A percentile compares a stretch with the other conserved stretches of the same genome.
Conservation (phyloP, 106 monocot species). For the Phalaenopsis aphrodite region DNA sequence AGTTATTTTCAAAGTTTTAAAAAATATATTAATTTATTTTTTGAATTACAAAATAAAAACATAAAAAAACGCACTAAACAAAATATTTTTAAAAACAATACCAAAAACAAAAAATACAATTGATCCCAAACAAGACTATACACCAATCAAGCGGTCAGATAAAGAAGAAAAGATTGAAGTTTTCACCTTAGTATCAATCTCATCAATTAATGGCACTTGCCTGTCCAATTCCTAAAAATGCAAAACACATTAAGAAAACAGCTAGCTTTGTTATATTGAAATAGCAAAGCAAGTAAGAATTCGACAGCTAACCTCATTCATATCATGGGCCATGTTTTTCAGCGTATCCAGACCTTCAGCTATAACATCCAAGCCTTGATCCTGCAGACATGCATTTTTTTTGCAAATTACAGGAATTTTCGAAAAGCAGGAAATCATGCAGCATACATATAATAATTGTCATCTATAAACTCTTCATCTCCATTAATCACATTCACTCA, state of each 20-base stretch:
- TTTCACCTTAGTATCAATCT: slow-evolving; percentile 63
- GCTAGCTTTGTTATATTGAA: background rate
- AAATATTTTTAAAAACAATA: too few relatives aligned
- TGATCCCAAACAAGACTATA: background rate
- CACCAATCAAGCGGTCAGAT: background rate
- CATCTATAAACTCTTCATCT: background rate
- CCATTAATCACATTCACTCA: background rate
- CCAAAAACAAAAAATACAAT: too few relatives aligned
- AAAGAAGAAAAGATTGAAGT: background rate
- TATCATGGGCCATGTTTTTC: slow-evolving; percentile 95
- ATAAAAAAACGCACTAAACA: too few relatives aligned
- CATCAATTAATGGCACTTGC: slow-evolving; percentile 96
- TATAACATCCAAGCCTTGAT: slow-evolving; percentile 93
- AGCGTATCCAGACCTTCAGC: slow-evolving; percentile 91
- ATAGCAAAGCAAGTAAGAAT: slow-evolving; percentile 6
- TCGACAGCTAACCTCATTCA: slow-evolving; percentile 70
- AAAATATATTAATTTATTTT: too few relatives aligned
- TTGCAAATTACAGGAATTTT: background rate
- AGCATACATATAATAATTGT: background rate
- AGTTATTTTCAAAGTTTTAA: too few relatives aligned
- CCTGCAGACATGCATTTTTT: slow-evolving; percentile 35
- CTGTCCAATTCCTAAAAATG: slow-evolving; percentile 76
- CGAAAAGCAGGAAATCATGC: background rate
- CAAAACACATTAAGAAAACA: slow-evolving; percentile 4
- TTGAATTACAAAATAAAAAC: too few relatives aligned